phyloP scores from a whole-genome alignment of 192 early-diverging fungal genomes.

The Backusella morwellensis region DNA sequence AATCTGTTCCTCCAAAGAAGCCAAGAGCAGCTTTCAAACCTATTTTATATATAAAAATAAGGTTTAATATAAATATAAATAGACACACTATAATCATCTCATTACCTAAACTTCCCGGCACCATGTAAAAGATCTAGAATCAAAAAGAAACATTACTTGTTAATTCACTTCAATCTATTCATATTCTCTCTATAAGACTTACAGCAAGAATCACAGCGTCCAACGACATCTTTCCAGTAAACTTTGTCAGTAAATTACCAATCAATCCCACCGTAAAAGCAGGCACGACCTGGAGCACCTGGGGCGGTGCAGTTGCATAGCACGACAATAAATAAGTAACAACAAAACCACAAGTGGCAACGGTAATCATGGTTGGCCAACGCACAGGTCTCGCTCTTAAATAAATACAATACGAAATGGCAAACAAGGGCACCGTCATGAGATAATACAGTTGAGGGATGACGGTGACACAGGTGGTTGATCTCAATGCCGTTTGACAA shows the following conservation, averaged over 20 bases:
- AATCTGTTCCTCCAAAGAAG: conserved; percentile 8
- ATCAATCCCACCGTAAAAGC: conserved; percentile 77
- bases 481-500: not conserved
- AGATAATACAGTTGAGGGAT: conserved; percentile 40
- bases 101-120: conserved; percentile 31
- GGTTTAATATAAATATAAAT: not conserved
- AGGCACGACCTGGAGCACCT: conserved; percentile 66
- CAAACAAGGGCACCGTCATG: conserved; percentile 48
- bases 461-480: not conserved
- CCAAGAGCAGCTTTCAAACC: conserved; percentile 31
- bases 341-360: conserved; percentile 66
- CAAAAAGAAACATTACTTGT: not conserved
- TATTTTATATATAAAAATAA: not conserved
- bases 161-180: not conserved
- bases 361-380: conserved; percentile 68
- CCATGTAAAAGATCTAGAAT: conserved; percentile 20
- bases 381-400: conserved; percentile 55
- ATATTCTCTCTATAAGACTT: not conserved
- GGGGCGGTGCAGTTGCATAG: conserved; percentile 47
- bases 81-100: not conserved
- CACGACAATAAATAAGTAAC: conserved; percentile 54
- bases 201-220: conserved; percentile 82
- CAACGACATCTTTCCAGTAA: conserved; percentile 71
- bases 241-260: conserved; percentile 72
- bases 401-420: conserved; percentile 41